Base-by-base conservation (phyloP, 768 basidiomycete species). In the Trametes maxima region DNA sequence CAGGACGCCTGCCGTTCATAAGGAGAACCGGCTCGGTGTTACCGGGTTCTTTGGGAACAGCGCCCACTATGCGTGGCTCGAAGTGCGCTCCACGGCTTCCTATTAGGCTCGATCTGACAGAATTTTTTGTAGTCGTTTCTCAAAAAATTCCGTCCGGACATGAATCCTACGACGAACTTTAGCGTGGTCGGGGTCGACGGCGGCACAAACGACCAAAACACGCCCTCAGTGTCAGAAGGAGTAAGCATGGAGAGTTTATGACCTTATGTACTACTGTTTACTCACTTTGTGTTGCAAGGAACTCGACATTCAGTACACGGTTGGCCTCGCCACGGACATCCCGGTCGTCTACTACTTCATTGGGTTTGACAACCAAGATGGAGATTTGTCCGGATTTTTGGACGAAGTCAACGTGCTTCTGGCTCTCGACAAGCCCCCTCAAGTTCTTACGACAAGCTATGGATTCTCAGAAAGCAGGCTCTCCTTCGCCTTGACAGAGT, bases 401-500 rank as follows among this genome's bases (percentile, higher is more conserved):
- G 75, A 75, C 62, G 67, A 68, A 55, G 52, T 69, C 53, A 72
- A 72, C 61, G 67, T 65, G 35, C 47, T 76, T 19, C 60, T 67
- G 24, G 53, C 28, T 33, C 53, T 71, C 59, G 33, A 59, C 6
- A 47, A 49, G 16, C 72, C 70, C 0, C 74, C 73, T 0, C 66
- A 70, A 24, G 74, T 75, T 10, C 59, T 75, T 45, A 72, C 74
- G 28, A 76, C 75, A 11, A 71, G 69, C 25, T 76, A 77, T 57
- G 74, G 72, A 80, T 80, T 70, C 83, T 76, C 52, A 84, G 81
- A 70, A 83, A 83, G 69, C 85, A 76, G 22, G 85, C 83, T 64
- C 2, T 54, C 62, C 5, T 53, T 57, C 7, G 54, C 48, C 1
- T 37, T 64, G 5, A 59, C 57, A 1, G 54, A 64, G 62, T 64